Conservation (phyloP, 768 basidiomycete species). For the Amanita rubescens region DNA sequence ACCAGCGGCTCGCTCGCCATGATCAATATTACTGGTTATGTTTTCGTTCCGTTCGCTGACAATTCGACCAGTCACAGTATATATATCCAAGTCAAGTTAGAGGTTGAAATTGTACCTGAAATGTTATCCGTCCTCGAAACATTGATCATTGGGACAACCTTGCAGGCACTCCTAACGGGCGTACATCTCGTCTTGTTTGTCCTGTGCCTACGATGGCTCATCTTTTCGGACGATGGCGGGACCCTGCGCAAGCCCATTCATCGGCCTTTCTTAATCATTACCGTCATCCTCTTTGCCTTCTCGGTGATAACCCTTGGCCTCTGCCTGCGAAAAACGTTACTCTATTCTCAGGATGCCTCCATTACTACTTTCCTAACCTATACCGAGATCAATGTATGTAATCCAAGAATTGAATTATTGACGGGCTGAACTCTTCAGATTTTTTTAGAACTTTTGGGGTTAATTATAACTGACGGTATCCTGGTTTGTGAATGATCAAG, state of each 20-base stretch:
- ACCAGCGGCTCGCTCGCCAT: too few species aligned
- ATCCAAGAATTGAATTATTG: not conserved
- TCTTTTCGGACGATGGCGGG: not conserved
- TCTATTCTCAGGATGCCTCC: not conserved
- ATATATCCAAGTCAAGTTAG: too few species aligned
- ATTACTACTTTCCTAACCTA: not conserved
- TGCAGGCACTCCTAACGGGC: not conserved
- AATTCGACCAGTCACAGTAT: too few species aligned
- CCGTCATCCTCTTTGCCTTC: not conserved
- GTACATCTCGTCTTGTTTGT: slow-evolving; percentile 1
- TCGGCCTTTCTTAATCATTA: not conserved
- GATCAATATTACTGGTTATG: too few species aligned
- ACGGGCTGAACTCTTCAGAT: not conserved
- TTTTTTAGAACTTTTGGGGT: not conserved
- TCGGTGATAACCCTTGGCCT: not conserved
- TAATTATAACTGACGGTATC: not conserved
- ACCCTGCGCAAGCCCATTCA: not conserved
- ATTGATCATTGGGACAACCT: not conserved
- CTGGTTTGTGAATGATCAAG: not conserved
- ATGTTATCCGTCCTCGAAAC: not conserved
- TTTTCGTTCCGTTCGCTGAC: too few species aligned
- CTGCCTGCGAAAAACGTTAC: not conserved
- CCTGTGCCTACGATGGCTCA: not conserved
- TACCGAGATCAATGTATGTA: not conserved
- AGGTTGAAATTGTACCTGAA: too few species aligned